Conservation (phyloP, 305 asterid genomes). For the Salvia sclarea region DNA sequence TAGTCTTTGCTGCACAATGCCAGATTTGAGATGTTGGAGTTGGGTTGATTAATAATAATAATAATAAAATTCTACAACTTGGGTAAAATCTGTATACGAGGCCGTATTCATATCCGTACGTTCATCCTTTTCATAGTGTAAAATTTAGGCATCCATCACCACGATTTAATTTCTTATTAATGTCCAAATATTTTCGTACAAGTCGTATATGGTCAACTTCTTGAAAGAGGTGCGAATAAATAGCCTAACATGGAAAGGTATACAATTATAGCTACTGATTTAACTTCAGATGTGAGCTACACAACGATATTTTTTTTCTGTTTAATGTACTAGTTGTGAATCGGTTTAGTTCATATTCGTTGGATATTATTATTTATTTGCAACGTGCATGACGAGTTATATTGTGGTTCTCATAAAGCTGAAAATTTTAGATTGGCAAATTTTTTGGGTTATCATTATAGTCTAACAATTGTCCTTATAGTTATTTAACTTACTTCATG, state of each 20-base stretch:
- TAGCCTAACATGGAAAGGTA: constrained; percentile 6
- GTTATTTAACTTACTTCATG: no score
- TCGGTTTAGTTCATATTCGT: no score
- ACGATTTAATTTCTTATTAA: neutral
- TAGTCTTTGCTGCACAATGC: neutral
- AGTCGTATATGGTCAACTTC: constrained; percentile 31
- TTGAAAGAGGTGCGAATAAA: constrained; percentile 21
- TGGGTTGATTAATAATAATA: neutral
- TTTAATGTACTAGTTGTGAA: no score
- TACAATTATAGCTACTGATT: neutral
- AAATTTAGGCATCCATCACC: neutral
- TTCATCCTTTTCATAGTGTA: constrained; percentile 2
- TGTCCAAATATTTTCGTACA: neutral
- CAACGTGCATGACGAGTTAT: no score
- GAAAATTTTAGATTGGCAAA: no score
- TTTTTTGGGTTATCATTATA: no score
- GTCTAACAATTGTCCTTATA: no score
- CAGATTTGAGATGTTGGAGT: constrained; percentile 19
- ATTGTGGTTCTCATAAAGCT: no score
- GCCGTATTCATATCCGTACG: constrained; percentile 32
- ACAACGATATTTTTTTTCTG: no score
- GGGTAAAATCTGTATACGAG: neutral
- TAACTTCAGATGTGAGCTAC: neutral
- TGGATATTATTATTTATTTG: no score
- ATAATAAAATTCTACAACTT: neutral